A percentile compares a stretch with the other conserved stretches of the same genome.
Conservation (phyloP, 2,329 filamentous ascomycete genomes). For the Ascomycota sp. region DNA sequence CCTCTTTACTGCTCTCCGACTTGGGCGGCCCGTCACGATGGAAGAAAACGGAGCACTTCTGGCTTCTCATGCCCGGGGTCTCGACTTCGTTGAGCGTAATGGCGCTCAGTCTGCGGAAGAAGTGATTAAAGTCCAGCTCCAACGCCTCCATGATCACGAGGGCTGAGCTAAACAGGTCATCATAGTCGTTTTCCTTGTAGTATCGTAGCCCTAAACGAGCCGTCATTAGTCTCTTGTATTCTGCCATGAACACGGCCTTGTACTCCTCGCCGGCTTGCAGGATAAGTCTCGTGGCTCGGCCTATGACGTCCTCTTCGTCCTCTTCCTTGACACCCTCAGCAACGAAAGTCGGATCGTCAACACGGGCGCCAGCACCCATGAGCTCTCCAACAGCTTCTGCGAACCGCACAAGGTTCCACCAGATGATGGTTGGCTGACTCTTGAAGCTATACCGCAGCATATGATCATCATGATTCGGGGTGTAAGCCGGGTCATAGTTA, state of each 20-base stretch:
- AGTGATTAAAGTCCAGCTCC: conserved; percentile 84
- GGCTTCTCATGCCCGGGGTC: conserved; percentile 40
- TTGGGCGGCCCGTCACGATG: conserved; percentile 49
- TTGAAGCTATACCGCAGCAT: conserved; percentile 76
- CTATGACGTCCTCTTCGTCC: conserved; percentile 48
- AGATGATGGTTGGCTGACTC: conserved; percentile 89
- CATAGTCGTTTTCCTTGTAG: conserved; percentile 54
- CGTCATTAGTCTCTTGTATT: conserved; percentile 77
- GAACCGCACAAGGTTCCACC: conserved; percentile 92
- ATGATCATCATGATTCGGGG: conserved; percentile 89
- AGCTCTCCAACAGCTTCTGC: conserved; percentile 80
- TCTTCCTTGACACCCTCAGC: conserved; percentile 45
- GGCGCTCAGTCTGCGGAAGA: conserved; percentile 61
- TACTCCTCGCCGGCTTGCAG: conserved; percentile 68
- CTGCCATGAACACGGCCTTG: conserved; percentile 66
- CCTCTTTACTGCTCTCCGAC: conserved; percentile 38
- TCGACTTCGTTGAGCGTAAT: conserved; percentile 42
- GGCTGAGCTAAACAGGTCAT: conserved; percentile 59
- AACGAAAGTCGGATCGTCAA: conserved; percentile 54
- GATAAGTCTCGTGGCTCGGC: conserved; percentile 69
- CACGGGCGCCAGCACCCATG: conserved; percentile 52
- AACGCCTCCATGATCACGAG: conserved; percentile 65
- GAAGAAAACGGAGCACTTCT: conserved; percentile 56
- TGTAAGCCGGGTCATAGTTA: conserved; percentile 85
- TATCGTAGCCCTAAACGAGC: conserved; percentile 55